phyloP scores from a whole-genome alignment of 176 grass and related monocot species.

The Paspalum vaginatum region DNA sequence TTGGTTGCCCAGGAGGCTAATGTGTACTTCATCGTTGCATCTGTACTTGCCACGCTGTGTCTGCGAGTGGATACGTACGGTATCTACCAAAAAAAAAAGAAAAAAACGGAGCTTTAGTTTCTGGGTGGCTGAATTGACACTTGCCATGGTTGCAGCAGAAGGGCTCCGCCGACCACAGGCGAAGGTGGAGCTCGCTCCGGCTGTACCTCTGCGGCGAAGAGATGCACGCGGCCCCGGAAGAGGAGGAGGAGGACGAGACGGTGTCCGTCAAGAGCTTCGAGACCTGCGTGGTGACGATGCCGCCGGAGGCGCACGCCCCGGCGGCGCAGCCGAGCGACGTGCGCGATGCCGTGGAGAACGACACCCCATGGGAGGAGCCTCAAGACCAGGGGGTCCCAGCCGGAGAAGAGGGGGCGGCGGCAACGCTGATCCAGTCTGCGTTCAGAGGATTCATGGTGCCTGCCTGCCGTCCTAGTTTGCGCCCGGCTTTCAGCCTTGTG shows the following conservation, averaged over 20 bases:
- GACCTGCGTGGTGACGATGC: conserved; percentile 33
- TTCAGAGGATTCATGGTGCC: conserved; percentile 78
- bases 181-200: conserved; percentile 63
- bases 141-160: conserved; percentile 42
- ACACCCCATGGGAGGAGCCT: background rate
- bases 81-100: no score
- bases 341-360: background rate
- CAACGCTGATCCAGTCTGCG: conserved; percentile 65
- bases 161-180: conserved; percentile 54
- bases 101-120: background rate
- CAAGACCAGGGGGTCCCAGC: background rate
- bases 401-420: conserved; percentile 52
- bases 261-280: conserved; percentile 56
- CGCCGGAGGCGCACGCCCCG: background rate
- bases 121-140: background rate
- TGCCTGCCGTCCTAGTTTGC: background rate
- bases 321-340: background rate
- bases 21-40: background rate
- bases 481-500: background rate
- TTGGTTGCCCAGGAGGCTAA: background rate
- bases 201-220: conserved; percentile 88
- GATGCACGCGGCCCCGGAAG: conserved; percentile 31
- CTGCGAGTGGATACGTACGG: background rate
- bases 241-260: conserved; percentile 37
- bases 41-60: conserved; percentile 3